Conservation (phyloP, 2,329 filamentous ascomycete species). For the Cryphonectria carpinicola region DNA sequence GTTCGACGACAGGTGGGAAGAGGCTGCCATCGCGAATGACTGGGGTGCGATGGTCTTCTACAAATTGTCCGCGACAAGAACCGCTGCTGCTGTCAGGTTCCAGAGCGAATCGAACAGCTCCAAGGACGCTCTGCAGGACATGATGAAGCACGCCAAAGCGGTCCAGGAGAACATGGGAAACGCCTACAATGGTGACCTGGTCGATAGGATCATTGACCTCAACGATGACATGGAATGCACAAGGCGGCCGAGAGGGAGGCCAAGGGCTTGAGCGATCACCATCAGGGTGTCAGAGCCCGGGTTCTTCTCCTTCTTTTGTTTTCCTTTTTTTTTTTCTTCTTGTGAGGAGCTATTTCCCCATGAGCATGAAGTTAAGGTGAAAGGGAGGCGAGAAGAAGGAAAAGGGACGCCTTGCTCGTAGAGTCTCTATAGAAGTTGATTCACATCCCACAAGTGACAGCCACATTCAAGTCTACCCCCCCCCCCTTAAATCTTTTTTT, state of each 20-base stretch:
- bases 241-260: not conserved
- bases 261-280: not conserved
- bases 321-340: not conserved
- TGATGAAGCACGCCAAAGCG: not conserved
- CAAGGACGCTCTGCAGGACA: not conserved
- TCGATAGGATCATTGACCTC: not conserved
- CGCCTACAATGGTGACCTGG: not conserved
- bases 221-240: not conserved
- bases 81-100: not conserved
- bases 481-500: too few species aligned
- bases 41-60: conserved; percentile 4
- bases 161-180: conserved; percentile 3
- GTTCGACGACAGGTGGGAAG: not conserved
- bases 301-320: too few species aligned
- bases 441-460: too few species aligned
- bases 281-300: too few species aligned
- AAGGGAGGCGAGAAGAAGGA: not conserved
- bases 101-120: not conserved
- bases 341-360: not conserved
- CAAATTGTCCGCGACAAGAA: not conserved
- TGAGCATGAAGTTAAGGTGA: not conserved
- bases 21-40: not conserved
- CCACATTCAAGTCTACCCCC: too few species aligned
- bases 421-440: too few species aligned
- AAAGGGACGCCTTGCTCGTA: not conserved